A percentile compares a stretch with the other conserved stretches of the same genome.
phyloP scores from a whole-genome alignment of 2,329 filamentous ascomycete genomes.

The Xylariaceae sp. region DNA sequence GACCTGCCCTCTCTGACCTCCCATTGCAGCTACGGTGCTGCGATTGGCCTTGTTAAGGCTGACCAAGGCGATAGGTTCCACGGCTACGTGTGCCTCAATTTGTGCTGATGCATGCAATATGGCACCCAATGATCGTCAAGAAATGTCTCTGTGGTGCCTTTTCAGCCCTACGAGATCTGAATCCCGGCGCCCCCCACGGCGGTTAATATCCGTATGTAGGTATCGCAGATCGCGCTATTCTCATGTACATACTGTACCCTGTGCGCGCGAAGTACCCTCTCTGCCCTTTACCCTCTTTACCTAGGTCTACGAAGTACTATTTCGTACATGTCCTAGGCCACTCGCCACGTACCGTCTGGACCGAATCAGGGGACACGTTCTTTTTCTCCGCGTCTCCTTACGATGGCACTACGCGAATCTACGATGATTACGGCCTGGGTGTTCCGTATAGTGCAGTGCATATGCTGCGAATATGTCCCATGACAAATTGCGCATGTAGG shows the following conservation, averaged over 20 bases:
- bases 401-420: neutral
- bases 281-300: neutral
- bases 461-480: neutral
- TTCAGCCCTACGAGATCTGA: conserved; percentile 24
- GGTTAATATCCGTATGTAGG: conserved; percentile 10
- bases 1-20: conserved; percentile 1
- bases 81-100: conserved; percentile 5
- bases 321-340: neutral
- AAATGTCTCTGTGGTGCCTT: conserved; percentile 11
- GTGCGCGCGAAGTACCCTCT: neutral
- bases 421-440: neutral
- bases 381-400: neutral
- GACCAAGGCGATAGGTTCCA: conserved; percentile 17
- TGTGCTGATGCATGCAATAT: conserved; percentile 16
- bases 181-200: conserved; percentile 7
- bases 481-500: conserved; percentile 10
- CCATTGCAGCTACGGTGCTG: neutral
- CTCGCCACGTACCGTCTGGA: neutral
- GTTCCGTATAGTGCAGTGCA: neutral
- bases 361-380: neutral
- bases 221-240: conserved; percentile 16
- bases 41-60: conserved; percentile 13
- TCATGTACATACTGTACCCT: neutral
- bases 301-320: neutral
- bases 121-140: conserved; percentile 15